A percentile compares a stretch with the other conserved stretches of the same genome.
These are phyloP conservation scores for Dentipellis sp. DNA, from an alignment of 768 basidiomycete species.

Conservation along the genomic window DNA sequence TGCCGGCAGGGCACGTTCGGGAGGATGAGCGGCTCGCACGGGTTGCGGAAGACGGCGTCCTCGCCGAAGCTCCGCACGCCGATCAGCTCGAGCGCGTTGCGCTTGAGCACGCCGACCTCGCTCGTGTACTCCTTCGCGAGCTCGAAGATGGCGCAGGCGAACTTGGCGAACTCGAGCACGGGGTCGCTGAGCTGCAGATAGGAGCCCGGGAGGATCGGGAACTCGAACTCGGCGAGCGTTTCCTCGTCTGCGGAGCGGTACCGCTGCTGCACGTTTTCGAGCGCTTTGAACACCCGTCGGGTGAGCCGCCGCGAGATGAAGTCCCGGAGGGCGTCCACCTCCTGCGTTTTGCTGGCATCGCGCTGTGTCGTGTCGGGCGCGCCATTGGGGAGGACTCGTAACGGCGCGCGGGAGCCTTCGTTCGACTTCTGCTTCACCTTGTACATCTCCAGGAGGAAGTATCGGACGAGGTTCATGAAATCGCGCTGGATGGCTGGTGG, in stretches of 20 bases:
- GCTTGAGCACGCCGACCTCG: conserved; percentile 83
- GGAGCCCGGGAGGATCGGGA: conserved; percentile 84
- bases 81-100: conserved; percentile 82
- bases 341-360: conserved; percentile 60
- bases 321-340: conserved; percentile 57
- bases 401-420: conserved; percentile 53
- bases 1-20: conserved; percentile 81
- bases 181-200: conserved; percentile 74
- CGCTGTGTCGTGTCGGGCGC: conserved; percentile 56
- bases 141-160: conserved; percentile 69
- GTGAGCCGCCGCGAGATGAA: conserved; percentile 80
- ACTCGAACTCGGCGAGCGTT: conserved; percentile 50
- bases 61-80: conserved; percentile 79
- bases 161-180: conserved; percentile 83
- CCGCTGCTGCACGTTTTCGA: conserved; percentile 53
- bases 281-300: conserved; percentile 62
- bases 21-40: conserved; percentile 81
- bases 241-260: conserved; percentile 48
- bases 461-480: conserved; percentile 64
- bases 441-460: conserved; percentile 82
- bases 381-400: conserved; percentile 60
- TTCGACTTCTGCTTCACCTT: conserved; percentile 58
- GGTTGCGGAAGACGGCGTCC: conserved; percentile 84
- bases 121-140: conserved; percentile 75
- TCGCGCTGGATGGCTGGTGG: conserved; percentile 74